Evolutionary conservation across 73 alveolate genomes (phyloP).

Genomic region (Symbiodinium pilosum): DNA sequence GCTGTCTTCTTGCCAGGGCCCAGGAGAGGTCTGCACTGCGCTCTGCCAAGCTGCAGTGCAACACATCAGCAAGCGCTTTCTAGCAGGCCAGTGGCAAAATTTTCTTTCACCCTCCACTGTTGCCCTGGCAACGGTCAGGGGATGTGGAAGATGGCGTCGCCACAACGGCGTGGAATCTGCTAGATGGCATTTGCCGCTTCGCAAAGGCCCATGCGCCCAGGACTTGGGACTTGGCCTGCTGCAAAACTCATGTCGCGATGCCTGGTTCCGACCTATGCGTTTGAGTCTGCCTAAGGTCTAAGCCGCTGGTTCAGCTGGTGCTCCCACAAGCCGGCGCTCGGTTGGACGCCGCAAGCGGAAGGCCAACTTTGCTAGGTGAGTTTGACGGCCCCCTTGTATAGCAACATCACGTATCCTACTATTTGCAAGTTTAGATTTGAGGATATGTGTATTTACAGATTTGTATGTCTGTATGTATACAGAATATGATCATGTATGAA

Average conservation of each 20-base stretch:
- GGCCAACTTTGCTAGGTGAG: background rate
- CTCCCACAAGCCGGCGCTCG: constrained; percentile 48
- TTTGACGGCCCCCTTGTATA: no score
- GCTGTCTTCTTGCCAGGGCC: background rate
- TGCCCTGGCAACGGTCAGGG: background rate
- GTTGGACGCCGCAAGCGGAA: background rate
- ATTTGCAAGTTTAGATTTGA: no score
- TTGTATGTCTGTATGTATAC: no score
- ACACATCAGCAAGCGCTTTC: constrained; percentile 56
- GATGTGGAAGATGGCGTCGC: background rate
- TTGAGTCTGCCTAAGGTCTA: background rate
- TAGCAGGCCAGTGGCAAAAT: constrained; percentile 40
- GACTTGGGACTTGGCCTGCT: background rate
- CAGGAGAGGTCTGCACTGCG: background rate
- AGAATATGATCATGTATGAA: no score
- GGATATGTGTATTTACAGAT: no score
- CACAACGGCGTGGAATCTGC: background rate
- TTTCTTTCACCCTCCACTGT: no score
- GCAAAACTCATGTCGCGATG: background rate
- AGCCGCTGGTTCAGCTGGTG: constrained; percentile 1
- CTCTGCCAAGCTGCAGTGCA: constrained; percentile 23
- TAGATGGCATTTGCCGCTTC: constrained; percentile 26
- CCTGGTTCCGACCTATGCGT: no score
- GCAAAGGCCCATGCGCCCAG: background rate
- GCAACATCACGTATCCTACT: no score